Percentiles rank a stretch among this genome's conserved stretches.
Conservation (phyloP, 257 asterid genomes). For the Solanum appendiculatum region DNA sequence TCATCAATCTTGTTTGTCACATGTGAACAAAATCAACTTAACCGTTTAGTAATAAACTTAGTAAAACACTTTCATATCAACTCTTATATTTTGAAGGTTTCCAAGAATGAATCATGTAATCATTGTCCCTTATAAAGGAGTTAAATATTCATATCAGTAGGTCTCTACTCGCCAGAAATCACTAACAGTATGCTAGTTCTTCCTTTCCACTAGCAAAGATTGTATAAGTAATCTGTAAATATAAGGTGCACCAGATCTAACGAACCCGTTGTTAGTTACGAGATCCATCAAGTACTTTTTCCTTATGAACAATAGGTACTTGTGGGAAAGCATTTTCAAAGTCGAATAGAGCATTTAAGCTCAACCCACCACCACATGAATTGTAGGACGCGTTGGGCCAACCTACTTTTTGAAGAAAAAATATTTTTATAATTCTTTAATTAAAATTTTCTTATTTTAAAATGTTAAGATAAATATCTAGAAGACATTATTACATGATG, state of each 20-base stretch:
- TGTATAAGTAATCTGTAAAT: background rate
- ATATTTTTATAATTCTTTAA: too few relatives aligned
- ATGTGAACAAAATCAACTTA: background rate
- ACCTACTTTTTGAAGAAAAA: too few relatives aligned
- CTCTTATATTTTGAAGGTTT: background rate
- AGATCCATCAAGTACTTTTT: background rate
- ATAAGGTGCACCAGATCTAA: background rate
- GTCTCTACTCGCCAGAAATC: background rate
- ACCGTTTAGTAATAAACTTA: background rate
- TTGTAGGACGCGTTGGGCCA: too few relatives aligned
- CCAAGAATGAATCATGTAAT: background rate
- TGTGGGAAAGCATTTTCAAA: too few relatives aligned
- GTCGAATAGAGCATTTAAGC: too few relatives aligned
- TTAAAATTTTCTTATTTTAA: too few relatives aligned
- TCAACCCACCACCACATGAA: too few relatives aligned
- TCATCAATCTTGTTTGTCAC: background rate
- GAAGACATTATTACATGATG: too few relatives aligned
- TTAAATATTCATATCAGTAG: background rate
- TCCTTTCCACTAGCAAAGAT: background rate
- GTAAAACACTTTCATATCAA: background rate
- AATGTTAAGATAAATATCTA: too few relatives aligned
- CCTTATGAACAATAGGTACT: too few relatives aligned
- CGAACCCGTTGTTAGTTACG: background rate
- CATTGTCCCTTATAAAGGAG: background rate
- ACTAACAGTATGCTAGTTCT: background rate